Evolutionary conservation across 495 filamentous ascomycete species (phyloP), one percentile per base, ranked within the genome.

Genomic region (Aspergillus panamensis): DNA sequence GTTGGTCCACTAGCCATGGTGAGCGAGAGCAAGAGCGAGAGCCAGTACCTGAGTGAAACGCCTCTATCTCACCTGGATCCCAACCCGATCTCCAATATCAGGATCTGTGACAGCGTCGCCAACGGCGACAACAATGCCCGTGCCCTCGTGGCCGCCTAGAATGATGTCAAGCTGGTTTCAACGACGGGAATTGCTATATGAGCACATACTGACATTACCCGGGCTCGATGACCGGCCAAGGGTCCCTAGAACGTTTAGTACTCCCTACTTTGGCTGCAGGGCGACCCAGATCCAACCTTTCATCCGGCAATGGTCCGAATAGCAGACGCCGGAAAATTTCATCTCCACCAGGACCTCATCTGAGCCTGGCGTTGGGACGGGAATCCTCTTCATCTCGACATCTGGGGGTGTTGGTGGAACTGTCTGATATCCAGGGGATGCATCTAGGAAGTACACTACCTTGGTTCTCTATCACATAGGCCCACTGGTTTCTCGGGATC

Each of bases 1-100:
- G 69, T 91, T 90, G 54, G 91, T 77, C 89, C 89, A 92, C 77
- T 91, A 8, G 19, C 1, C 2, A 25, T 25, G 25, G 25, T 25
- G 25, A 25, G 25, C 25, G 25, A 25, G 25, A 5, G 25, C 5
- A 25, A 5, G 25, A n/a, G n/a, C n/a, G n/a, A n/a, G n/a, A n/a
- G n/a, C n/a, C n/a, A n/a, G n/a, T n/a, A n/a, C n/a, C n/a, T n/a
- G n/a, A n/a, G n/a, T n/a, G n/a, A n/a, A n/a, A n/a, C n/a, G n/a
- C n/a, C n/a, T n/a, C n/a, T n/a, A n/a, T 13, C 14, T 54, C 19
- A 60, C 57, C 57, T 60, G 50, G 0, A 60, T 48, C 7, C 51
- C 57, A 48, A 60, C 57, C 16, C 48, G 42, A 43, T 60, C 57
- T n/a, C 57, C 57, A 12, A 44, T 14, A 7, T 37, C 21, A n/a